These are phyloP conservation scores for Candida namnaoensis DNA, from an alignment of 805 yeast species.

Conservation along the genomic window DNA sequence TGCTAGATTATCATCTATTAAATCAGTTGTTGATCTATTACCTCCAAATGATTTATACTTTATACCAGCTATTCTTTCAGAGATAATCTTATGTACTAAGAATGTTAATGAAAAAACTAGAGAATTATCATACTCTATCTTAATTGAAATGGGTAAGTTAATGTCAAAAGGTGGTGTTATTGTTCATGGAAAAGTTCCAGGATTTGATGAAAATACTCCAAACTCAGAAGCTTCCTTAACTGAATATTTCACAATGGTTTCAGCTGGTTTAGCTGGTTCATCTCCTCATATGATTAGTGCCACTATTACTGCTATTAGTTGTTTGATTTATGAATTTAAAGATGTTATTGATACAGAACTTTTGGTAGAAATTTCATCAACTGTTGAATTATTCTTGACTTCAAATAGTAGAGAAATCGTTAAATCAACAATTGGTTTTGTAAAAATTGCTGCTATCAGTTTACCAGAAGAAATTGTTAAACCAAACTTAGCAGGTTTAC, in stretches of 20 bases:
- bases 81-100: slow-evolving; percentile 83
- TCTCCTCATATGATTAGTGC: slow-evolving; percentile 96
- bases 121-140: slow-evolving; percentile 63
- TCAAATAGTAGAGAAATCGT: slow-evolving; percentile 91
- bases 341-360: slow-evolving; percentile 49
- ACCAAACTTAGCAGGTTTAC: slow-evolving; percentile 54
- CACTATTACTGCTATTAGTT: slow-evolving; percentile 83
- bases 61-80: slow-evolving; percentile 77
- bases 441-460: slow-evolving; percentile 78
- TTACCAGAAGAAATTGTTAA: slow-evolving; percentile 72
- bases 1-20: slow-evolving; percentile 64
- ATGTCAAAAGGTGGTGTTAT: slow-evolving; percentile 64
- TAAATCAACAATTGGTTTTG: slow-evolving; percentile 88
- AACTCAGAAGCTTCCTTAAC: slow-evolving; percentile 58
- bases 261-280: slow-evolving; percentile 94
- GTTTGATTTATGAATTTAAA: slow-evolving; percentile 81
- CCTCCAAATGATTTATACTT: slow-evolving; percentile 64
- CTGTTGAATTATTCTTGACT: slow-evolving; percentile 84
- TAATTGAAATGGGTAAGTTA: slow-evolving; percentile 72
- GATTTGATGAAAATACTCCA: slow-evolving; percentile 54
- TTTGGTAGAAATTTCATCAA: slow-evolving; percentile 68
- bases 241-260: slow-evolving; percentile 85
- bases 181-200: slow-evolving; percentile 56
- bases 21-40: slow-evolving; percentile 47
- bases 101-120: slow-evolving; percentile 91